Conservation (phyloP, 768 basidiomycete genomes). For the Amanita exitialis region DNA sequence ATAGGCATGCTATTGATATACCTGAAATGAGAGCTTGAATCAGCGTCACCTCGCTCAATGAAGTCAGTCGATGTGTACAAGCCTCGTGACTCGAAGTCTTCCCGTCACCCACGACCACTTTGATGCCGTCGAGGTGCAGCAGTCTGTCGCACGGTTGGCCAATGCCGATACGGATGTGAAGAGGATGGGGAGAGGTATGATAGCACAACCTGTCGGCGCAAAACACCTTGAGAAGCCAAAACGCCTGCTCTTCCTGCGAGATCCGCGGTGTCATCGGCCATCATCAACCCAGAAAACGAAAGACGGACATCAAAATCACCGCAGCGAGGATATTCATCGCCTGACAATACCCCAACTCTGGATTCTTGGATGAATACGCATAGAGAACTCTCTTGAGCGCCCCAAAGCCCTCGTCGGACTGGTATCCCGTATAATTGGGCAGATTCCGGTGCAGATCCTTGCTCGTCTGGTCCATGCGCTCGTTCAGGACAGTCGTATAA, state of each 20-base stretch:
- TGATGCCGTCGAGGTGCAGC: constrained; percentile 82
- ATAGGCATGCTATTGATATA: constrained; percentile 94
- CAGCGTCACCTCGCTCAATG: no score
- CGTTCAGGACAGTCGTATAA: constrained; percentile 63
- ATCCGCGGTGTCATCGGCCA: no score
- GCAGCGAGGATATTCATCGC: constrained; percentile 98
- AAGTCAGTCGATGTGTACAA: constrained; percentile 41
- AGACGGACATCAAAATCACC: constrained; percentile 78
- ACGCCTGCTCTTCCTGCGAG: constrained; percentile 98
- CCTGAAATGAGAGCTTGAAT: constrained; percentile 23
- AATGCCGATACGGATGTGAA: no score
- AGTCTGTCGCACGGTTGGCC: constrained; percentile 98
- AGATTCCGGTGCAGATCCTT: constrained; percentile 93
- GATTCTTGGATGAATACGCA: constrained; percentile 93
- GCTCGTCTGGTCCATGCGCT: constrained; percentile 68
- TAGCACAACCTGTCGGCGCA: constrained; percentile 91
- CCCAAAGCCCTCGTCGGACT: constrained; percentile 76
- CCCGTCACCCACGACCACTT: constrained; percentile 95
- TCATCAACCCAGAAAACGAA: not conserved
- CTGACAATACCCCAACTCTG: constrained; percentile 94
- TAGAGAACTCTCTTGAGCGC: constrained; percentile 85
- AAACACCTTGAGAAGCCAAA: constrained; percentile 92
- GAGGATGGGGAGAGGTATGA: no score
- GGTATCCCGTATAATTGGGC: constrained; percentile 96
- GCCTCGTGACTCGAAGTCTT: no score